These are phyloP conservation scores for Pythium aphanidermatum DNA, from an alignment of 352 stramenopile genomes.

Conservation along the genomic window DNA sequence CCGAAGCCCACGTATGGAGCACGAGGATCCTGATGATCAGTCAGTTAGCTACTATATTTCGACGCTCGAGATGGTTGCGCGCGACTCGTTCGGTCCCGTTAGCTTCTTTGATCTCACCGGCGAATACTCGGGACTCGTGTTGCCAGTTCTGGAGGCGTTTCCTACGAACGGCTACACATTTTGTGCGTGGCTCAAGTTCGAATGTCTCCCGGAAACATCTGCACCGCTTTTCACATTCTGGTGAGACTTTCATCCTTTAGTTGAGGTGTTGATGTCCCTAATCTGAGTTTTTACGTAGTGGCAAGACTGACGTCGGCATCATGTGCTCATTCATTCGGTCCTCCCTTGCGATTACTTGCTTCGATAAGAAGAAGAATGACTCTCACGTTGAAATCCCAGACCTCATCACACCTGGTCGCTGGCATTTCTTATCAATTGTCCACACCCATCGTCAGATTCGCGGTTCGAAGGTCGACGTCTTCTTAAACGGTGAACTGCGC, in stretches of 20 bases:
- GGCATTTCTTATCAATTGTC: constrained; percentile 80
- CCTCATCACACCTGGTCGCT: constrained; percentile 54
- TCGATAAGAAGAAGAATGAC: constrained; percentile 85
- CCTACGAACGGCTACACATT: constrained; percentile 82
- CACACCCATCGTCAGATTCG: constrained; percentile 83
- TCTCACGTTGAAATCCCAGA: constrained; percentile 69
- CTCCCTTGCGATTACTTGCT: constrained; percentile 72
- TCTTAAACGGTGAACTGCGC: constrained; percentile 63
- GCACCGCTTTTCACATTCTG: constrained; percentile 79
- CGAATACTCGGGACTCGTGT: constrained; percentile 63
- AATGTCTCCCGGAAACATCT: constrained; percentile 58
- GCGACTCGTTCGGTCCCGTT: constrained; percentile 70
- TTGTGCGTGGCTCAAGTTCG: constrained; percentile 82
- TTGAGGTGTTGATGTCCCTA: constrained; percentile 2
- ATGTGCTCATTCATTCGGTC: constrained; percentile 73
- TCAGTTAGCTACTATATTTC: constrained; percentile 74
- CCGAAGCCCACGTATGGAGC: constrained; percentile 55
- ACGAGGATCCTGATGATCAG: constrained; percentile 63
- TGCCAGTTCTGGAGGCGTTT: constrained; percentile 67
- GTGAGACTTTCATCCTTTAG: constrained; percentile 15
- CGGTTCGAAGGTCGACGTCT: constrained; percentile 78
- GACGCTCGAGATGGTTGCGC: constrained; percentile 81
- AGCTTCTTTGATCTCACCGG: constrained; percentile 83
- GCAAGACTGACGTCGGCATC: constrained; percentile 69
- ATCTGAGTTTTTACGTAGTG: constrained; percentile 17